Base-by-base conservation (phyloP, 2,329 filamentous ascomycete genomes). In the Cladophialophora psammophila region DNA sequence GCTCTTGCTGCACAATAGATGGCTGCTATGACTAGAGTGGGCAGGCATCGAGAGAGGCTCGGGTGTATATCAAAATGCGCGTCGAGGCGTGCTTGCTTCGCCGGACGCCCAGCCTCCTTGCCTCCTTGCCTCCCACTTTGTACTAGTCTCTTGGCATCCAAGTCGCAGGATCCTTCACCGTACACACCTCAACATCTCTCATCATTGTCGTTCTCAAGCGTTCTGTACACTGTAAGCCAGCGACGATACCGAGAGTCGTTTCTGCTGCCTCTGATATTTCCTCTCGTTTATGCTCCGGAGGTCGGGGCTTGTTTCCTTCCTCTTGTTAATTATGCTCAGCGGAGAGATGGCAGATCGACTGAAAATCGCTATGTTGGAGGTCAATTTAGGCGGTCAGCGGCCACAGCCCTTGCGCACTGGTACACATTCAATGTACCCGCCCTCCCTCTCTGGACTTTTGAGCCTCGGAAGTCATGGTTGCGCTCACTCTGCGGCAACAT, bases 341-440 rank as follows among this genome's bases (percentile, higher is more conserved):
- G 12, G 13, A 12, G 9, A 50, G 40, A 42, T 42, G 40, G 40
- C n/a, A 13, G 40, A 18, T 50, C 45, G 12, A 12, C 18, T 15
- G 5, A 12, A 20, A 20, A 10, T 18, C 5, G 20, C 26, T 26
- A 8, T 32, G 20, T 26, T 36, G 20, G 34, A 50, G n/a, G 57
- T 56, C 50, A 13, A 20, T 38, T 32, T 58, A 58, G 58, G 63
- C 63, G 52, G 63, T 61, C 63, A 65, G 58, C 57, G 20, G 20
- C 50, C 7, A 20, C 52, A 48, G 26, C 9, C 18, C 42, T 26
- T 6, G 8, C 13, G 8, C 45, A 50, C 45, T 2, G 40, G 13
- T n/a, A 42, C 13, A 42, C n/a, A 6, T 26, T 20, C 45, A 26
- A 26, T 26, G 32, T 35, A 18, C 34, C 48, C n/a, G 13, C 18